These are phyloP conservation scores for Coemansia sp. DNA, from an alignment of 192 early-diverging fungal genomes.

Conservation along the genomic window DNA sequence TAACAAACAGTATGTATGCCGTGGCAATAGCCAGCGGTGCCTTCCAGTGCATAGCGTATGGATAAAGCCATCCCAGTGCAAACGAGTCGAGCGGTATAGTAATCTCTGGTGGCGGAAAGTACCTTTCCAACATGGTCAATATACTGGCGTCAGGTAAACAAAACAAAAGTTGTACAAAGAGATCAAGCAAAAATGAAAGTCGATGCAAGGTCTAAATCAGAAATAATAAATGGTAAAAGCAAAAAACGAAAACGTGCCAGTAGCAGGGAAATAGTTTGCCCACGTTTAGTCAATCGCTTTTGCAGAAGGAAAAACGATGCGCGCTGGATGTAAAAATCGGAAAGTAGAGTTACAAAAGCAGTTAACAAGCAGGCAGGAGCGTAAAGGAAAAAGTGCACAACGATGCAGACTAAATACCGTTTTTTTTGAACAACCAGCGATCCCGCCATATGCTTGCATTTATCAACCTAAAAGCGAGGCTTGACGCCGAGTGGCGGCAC, in stretches of 20 bases:
- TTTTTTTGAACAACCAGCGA: background rate
- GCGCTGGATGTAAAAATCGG: background rate
- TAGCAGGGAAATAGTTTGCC: background rate
- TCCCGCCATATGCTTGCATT: background rate
- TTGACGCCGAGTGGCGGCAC: background rate
- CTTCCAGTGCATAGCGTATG: constrained; percentile 72
- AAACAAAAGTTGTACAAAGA: background rate
- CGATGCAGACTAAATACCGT: background rate
- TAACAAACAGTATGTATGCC: constrained; percentile 56
- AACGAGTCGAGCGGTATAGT: constrained; percentile 52
- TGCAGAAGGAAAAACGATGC: too few relatives aligned
- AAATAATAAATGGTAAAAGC: background rate
- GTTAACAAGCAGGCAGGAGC: background rate
- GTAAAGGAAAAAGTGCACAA: background rate
- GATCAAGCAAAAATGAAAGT: background rate
- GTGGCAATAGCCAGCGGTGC: constrained; percentile 62
- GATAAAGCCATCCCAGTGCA: constrained; percentile 70
- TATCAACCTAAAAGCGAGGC: background rate
- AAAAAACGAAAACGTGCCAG: background rate
- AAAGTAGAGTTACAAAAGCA: background rate
- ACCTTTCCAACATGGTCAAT: constrained; percentile 32
- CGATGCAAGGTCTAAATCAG: background rate
- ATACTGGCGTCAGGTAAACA: background rate
- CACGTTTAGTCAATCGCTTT: background rate
- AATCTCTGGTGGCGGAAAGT: constrained; percentile 37